Conservation (phyloP, 129 eudicot genomes). For the Rutidosis leptorrhynchoides region DNA sequence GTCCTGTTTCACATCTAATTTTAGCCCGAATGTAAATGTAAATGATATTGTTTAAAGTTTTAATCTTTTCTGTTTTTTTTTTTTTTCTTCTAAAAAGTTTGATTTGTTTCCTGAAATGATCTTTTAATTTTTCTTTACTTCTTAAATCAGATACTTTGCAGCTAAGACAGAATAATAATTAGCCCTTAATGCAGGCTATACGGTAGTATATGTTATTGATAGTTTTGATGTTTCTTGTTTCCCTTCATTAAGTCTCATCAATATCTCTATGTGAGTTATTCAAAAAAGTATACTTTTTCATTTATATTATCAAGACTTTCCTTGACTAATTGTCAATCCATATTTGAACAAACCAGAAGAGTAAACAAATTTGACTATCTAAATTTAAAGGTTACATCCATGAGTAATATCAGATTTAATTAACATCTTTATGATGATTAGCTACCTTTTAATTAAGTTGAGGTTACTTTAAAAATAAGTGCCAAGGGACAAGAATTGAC, state of each 20-base stretch:
- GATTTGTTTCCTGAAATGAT: no score
- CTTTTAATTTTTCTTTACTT: neutral
- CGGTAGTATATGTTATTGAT: conserved; percentile 5
- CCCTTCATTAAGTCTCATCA: conserved; percentile 7
- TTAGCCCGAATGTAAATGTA: no score
- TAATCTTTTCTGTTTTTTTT: no score
- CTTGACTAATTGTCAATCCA: conserved; percentile 21
- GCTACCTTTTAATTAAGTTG: conserved; percentile 8
- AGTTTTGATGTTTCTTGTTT: conserved; percentile 22
- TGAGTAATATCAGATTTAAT: conserved; percentile 6
- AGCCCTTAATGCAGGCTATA: neutral
- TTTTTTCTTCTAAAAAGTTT: no score
- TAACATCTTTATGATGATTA: conserved; percentile 2
- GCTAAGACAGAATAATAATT: conserved; percentile 13
- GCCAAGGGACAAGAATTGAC: conserved; percentile 28
- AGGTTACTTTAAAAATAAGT: conserved; percentile 34
- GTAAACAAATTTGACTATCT: conserved; percentile 16
- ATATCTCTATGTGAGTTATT: conserved; percentile 22
- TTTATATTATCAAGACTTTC: conserved; percentile 8
- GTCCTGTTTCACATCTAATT: neutral
- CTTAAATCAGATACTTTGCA: neutral
- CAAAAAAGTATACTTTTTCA: conserved; percentile 18
- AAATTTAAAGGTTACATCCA: neutral
- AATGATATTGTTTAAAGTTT: no score
- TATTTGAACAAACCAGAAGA: conserved; percentile 8